Conservation (phyloP, 2,329 filamentous ascomycete genomes). For the Fusarium aywerte region DNA sequence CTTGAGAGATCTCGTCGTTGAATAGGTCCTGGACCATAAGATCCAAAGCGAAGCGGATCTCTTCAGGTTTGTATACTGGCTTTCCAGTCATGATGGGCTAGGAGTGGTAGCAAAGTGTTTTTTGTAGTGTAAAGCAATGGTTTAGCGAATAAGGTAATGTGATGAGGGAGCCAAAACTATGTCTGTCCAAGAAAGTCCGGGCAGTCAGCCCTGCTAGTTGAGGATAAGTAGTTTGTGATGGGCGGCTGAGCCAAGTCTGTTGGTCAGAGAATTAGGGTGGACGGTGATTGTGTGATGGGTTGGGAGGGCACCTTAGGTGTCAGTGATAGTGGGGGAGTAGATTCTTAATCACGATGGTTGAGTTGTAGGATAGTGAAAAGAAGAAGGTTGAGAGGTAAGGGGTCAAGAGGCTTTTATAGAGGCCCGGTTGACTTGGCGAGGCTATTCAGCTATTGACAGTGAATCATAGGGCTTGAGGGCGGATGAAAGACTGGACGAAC, state of each 20-base stretch:
- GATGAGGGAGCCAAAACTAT: not conserved
- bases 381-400: not conserved
- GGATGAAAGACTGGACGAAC: conserved; percentile 11
- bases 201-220: not conserved
- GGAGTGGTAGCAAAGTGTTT: not conserved
- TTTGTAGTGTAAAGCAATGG: not conserved
- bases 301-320: not conserved
- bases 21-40: conserved; percentile 40
- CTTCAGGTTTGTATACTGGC: conserved; percentile 49
- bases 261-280: not conserved
- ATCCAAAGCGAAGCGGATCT: conserved; percentile 52
- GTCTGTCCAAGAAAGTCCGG: conserved; percentile 26
- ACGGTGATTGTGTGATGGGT: not conserved
- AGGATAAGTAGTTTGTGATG: not conserved
- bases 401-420: not conserved
- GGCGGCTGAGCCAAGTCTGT: not conserved
- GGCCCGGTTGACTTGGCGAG: not conserved
- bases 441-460: not conserved
- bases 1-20: conserved; percentile 45
- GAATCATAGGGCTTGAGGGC: not conserved
- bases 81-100: conserved; percentile 42
- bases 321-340: not conserved
- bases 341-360: conserved; percentile 19
- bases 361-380: not conserved
- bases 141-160: not conserved